Percentiles rank a stretch among this genome's conserved stretches.
Conservation (phyloP, 23 red algal genomes). For the Cyanidiococcus yangmingshanensis region DNA sequence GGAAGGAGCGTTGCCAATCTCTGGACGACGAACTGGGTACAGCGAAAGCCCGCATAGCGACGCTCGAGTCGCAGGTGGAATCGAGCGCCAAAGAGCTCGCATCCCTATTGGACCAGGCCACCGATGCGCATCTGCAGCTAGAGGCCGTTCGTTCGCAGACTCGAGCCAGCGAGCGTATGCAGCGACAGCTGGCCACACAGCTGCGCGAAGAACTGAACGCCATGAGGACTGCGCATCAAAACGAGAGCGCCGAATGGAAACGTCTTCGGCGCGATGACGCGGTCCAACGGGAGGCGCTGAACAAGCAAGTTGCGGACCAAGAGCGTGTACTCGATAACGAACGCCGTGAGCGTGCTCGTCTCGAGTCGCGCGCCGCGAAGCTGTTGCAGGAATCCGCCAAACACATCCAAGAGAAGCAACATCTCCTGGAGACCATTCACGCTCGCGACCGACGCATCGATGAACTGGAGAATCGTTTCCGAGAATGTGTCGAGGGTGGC, state of each 20-base stretch:
- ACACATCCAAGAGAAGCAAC: not conserved
- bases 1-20: not conserved
- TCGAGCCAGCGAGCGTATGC: not conserved
- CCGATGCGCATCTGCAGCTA: slow-evolving; percentile 5
- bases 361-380: not conserved
- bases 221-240: not conserved
- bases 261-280: not conserved
- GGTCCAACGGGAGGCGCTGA: not conserved
- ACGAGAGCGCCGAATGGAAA: not conserved
- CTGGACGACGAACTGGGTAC: not conserved
- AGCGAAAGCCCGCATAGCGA: not conserved
- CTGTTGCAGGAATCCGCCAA: not conserved
- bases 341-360: not conserved
- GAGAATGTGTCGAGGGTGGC: not conserved
- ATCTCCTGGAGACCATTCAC: slow-evolving; percentile 1
- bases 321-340: not conserved
- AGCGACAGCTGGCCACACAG: not conserved
- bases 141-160: not conserved
- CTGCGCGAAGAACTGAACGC: not conserved
- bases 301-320: not conserved
- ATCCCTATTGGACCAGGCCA: not conserved
- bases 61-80: slow-evolving; percentile 3
- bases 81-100: not conserved
- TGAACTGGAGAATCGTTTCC: not conserved
- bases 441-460: slow-evolving; percentile 9